Conservation (phyloP, 2,329 filamentous ascomycete species). For the Penicillium sp. region DNA sequence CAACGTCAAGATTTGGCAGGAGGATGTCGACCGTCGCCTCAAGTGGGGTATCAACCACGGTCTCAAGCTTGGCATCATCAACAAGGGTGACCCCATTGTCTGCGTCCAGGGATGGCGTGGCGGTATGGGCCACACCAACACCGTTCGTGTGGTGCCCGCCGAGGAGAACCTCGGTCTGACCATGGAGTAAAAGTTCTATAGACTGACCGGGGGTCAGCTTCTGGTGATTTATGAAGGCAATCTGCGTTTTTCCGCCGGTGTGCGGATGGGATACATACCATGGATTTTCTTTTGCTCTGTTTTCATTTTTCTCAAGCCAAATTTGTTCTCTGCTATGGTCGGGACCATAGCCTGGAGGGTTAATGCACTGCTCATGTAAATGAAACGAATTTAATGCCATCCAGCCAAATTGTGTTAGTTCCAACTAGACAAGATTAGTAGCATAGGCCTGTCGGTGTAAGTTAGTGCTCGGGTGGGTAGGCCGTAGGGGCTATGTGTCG, state of each 20-base stretch:
- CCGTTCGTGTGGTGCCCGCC: constrained; percentile 51
- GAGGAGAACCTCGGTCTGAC: constrained; percentile 44
- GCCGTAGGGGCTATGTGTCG: not conserved
- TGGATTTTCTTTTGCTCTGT: constrained; percentile 15
- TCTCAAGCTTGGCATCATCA: constrained; percentile 74
- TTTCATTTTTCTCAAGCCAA: constrained; percentile 16
- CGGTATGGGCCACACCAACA: constrained; percentile 66
- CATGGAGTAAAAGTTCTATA: constrained; percentile 28
- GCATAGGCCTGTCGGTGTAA: constrained; percentile 6
- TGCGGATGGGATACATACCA: constrained; percentile 25
- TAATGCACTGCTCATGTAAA: constrained; percentile 32
- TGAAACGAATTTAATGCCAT: constrained; percentile 25
- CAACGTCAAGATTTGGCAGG: constrained; percentile 88
- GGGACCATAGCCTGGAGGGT: constrained; percentile 25
- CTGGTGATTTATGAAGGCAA: constrained; percentile 7
- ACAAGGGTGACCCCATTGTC: constrained; percentile 68
- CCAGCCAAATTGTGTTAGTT: not conserved
- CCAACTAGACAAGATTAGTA: constrained; percentile 1
- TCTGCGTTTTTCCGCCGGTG: constrained; percentile 21
- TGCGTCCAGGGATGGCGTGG: constrained; percentile 67
- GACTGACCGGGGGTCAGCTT: constrained; percentile 7
- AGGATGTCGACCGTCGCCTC: constrained; percentile 95
- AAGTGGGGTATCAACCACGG: constrained; percentile 93
- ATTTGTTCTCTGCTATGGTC: constrained; percentile 20
- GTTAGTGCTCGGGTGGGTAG: not conserved